Conservation (phyloP, 345 rosid species). For the Lagerstroemia speciosa region DNA sequence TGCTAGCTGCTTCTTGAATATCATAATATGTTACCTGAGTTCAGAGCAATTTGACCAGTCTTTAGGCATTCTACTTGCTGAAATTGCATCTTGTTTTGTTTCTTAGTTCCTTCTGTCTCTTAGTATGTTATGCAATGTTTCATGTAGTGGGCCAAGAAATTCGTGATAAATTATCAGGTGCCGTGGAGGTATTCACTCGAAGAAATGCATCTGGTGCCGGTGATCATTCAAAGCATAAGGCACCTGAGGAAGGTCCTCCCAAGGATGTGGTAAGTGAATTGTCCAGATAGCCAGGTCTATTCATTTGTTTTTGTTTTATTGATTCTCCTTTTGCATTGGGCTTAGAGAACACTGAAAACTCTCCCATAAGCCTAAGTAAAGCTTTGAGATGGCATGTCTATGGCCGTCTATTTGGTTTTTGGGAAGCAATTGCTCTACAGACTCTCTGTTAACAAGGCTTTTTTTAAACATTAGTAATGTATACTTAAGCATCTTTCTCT, state of each 20-base stretch:
- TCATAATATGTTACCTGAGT: not conserved
- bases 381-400: not conserved
- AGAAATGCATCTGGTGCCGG: slow-evolving; percentile 29
- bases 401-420: not conserved
- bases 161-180: slow-evolving; percentile 42
- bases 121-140: not conserved
- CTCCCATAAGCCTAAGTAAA: not conserved
- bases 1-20: not conserved
- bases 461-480: not conserved
- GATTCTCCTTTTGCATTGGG: not conserved
- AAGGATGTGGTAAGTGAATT: slow-evolving; percentile 18
- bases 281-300: not conserved
- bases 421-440: not conserved
- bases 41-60: not conserved
- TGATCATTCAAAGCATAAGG: slow-evolving; percentile 19
- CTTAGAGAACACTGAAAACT: not conserved
- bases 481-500: not conserved
- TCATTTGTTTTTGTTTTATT: not conserved
- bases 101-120: not conserved
- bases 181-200: slow-evolving; percentile 40
- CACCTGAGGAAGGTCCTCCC: slow-evolving; percentile 13
- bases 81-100: not conserved
- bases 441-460: not conserved
- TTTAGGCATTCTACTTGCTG: not conserved
- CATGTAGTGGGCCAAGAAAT: slow-evolving; percentile 36